phyloP scores from a whole-genome alignment of 202 grass and related monocot genomes.

The Sporobolus alterniflorus region DNA sequence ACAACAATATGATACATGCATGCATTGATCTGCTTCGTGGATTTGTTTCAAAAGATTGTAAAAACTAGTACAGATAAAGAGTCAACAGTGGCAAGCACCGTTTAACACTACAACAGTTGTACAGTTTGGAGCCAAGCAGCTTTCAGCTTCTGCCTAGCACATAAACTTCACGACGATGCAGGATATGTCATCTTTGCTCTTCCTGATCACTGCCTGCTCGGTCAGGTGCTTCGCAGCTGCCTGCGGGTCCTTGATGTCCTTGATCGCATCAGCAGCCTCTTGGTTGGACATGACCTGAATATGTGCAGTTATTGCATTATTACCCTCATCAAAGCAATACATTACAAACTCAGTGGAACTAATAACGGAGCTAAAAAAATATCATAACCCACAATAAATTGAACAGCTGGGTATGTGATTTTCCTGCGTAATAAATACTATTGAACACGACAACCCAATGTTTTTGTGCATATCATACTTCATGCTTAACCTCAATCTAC shows the following conservation, averaged over 20 bases:
- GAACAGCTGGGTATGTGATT: background rate
- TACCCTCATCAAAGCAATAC: background rate
- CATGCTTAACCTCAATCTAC: background rate
- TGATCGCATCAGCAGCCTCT: conserved; percentile 76
- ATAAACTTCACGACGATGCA: conserved; percentile 72
- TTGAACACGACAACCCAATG: conserved; percentile 3
- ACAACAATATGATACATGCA: conserved; percentile 37
- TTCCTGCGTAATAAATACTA: background rate
- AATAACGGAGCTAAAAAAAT: background rate
- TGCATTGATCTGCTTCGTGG: conserved; percentile 21
- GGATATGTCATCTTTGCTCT: conserved; percentile 93
- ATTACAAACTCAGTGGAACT: background rate
- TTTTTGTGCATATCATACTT: background rate
- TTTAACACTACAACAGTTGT: conserved; percentile 23
- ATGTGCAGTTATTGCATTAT: background rate
- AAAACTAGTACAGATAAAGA: conserved; percentile 20
- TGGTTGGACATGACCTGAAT: conserved; percentile 87
- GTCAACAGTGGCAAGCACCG: background rate
- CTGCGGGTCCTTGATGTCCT: conserved; percentile 76
- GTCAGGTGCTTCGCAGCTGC: conserved; percentile 77
- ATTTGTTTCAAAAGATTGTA: conserved; percentile 8
- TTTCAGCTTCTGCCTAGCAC: conserved; percentile 36
- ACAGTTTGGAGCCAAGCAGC: conserved; percentile 1
- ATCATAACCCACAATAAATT: background rate
- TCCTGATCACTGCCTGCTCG: conserved; percentile 65